Conservation (phyloP, 257 asterid species). For the Fraxinus quadrangulata region DNA sequence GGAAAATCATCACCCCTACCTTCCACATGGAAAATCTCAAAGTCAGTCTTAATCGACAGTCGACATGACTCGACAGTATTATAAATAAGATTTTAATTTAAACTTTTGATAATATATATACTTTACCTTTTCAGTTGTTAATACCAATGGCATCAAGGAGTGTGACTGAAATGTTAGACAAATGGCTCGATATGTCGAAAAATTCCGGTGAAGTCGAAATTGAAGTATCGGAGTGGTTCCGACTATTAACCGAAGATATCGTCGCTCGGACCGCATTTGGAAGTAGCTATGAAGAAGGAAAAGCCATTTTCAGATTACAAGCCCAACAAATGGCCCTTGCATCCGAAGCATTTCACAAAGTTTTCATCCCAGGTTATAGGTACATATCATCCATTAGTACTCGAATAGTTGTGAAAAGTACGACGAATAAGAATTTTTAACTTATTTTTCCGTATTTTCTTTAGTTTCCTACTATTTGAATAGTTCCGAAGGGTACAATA, state of each 20-base stretch:
- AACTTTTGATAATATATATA: background rate
- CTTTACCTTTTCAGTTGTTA: slow-evolving; percentile 30
- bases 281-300: slow-evolving; percentile 73
- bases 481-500: background rate
- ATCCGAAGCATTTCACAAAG: slow-evolving; percentile 68
- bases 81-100: background rate
- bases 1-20: slow-evolving; percentile 79
- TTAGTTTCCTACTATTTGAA: slow-evolving; percentile 54
- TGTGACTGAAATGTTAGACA: slow-evolving; percentile 47
- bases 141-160: slow-evolving; percentile 44
- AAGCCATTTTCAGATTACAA: slow-evolving; percentile 63
- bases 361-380: slow-evolving; percentile 83
- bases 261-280: slow-evolving; percentile 75
- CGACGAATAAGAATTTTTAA: background rate
- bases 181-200: slow-evolving; percentile 42
- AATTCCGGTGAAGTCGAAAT: slow-evolving; percentile 56
- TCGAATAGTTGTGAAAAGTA: no score
- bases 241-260: slow-evolving; percentile 62
- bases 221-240: slow-evolving; percentile 73
- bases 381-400: slow-evolving; percentile 3
- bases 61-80: background rate
- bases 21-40: slow-evolving; percentile 86
- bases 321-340: slow-evolving; percentile 84
- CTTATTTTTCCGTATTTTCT: background rate
- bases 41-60: slow-evolving; percentile 32